These are phyloP conservation scores for Alternaria gaisen DNA, from an alignment of 2,329 filamentous ascomycete species.

Conservation along the genomic window DNA sequence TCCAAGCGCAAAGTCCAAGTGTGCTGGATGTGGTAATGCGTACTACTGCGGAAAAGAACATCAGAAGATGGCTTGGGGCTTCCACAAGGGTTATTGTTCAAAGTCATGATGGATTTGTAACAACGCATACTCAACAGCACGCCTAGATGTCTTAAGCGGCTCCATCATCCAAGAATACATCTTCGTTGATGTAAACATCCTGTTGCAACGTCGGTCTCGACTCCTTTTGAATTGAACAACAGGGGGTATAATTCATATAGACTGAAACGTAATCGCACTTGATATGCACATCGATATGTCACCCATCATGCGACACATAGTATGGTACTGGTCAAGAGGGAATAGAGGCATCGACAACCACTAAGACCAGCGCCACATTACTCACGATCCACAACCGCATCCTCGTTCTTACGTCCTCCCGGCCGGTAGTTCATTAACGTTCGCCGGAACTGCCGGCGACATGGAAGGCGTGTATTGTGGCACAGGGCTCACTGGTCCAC, in stretches of 20 bases:
- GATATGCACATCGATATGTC: not conserved
- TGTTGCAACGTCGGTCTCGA: not conserved
- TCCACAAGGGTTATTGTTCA: slow-evolving; percentile 5
- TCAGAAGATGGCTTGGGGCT: slow-evolving; percentile 2
- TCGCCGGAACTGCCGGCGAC: slow-evolving; percentile 1
- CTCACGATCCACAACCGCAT: not conserved
- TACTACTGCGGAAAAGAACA: slow-evolving; percentile 6
- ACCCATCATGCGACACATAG: not conserved
- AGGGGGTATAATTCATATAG: not conserved
- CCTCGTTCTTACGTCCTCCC: slow-evolving; percentile 11
- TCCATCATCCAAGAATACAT: not conserved
- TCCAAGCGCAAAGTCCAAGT: slow-evolving; percentile 1
- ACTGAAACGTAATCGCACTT: not conserved
- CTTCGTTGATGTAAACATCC: not conserved
- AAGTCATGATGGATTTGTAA: not conserved
- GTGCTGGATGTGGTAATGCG: slow-evolving; percentile 5
- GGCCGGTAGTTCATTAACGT: slow-evolving; percentile 19
- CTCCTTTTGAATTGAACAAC: not conserved
- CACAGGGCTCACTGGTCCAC: slow-evolving; percentile 16
- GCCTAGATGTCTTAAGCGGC: not conserved
- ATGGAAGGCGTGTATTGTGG: slow-evolving; percentile 18
- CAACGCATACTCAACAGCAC: not conserved
- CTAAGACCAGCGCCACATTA: not conserved
- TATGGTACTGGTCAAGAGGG: not conserved
- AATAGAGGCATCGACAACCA: not conserved